phyloP scores from a whole-genome alignment of 345 rosid genomes.

The Sisymbrium irio region DNA sequence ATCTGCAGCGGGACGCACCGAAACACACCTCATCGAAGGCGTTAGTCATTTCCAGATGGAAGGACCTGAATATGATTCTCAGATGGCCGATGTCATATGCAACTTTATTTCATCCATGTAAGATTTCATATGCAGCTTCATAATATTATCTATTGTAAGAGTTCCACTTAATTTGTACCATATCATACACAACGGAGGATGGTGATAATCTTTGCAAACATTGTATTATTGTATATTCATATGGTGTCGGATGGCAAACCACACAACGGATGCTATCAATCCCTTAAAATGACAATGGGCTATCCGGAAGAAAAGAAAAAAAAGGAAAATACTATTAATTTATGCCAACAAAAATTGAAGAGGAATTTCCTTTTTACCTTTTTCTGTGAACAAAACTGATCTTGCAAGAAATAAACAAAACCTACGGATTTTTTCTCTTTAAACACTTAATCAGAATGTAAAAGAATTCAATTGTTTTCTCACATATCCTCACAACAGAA shows the following conservation, averaged over 20 bases:
- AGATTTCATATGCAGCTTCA: constrained; percentile 44
- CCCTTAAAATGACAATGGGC: no score
- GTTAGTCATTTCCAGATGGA: constrained; percentile 95
- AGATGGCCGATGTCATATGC: constrained; percentile 63
- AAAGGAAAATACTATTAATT: no score
- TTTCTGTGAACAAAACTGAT: no score
- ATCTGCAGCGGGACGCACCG: constrained; percentile 59
- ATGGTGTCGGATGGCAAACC: no score
- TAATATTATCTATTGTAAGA: constrained; percentile 30
- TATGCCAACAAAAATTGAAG: no score
- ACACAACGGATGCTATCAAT: background rate
- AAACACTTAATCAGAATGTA: no score
- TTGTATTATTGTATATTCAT: background rate
- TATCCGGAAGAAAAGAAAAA: no score
- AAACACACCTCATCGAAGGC: constrained; percentile 79
- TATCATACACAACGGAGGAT: background rate
- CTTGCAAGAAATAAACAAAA: no score
- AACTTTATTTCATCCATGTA: constrained; percentile 59
- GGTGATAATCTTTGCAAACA: background rate
- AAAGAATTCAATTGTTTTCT: no score
- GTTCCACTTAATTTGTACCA: background rate
- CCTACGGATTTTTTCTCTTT: no score
- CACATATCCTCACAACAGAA: no score
- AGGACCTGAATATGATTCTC: constrained; percentile 78
- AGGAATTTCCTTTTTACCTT: no score